Conservation (phyloP, 805 yeast genomes). For the Candida cerambycidarum region DNA sequence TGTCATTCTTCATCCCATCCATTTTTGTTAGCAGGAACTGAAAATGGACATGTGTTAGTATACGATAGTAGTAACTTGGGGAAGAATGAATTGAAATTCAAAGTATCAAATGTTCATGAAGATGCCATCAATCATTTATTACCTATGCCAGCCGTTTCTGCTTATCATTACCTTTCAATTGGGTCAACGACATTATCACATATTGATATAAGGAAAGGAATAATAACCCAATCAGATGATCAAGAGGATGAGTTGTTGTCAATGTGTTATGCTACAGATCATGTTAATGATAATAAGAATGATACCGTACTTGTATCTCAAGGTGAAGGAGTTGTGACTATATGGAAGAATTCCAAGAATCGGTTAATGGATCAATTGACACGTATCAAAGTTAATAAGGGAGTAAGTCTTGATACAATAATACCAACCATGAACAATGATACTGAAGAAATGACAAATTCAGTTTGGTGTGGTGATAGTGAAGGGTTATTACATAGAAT, state of each 20-base stretch:
- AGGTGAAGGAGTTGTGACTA: slow-evolving; percentile 86
- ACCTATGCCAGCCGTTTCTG: slow-evolving; percentile 66
- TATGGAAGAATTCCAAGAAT: slow-evolving; percentile 78
- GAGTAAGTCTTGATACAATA: slow-evolving; percentile 72
- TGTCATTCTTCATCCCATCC: slow-evolving; percentile 47
- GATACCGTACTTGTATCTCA: slow-evolving; percentile 76
- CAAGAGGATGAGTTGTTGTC: slow-evolving; percentile 92
- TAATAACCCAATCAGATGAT: slow-evolving; percentile 69
- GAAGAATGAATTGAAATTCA: slow-evolving; percentile 40
- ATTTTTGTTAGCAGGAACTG: slow-evolving; percentile 61
- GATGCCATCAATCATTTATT: slow-evolving; percentile 77
- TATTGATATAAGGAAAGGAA: slow-evolving; percentile 75
- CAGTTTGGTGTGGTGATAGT: slow-evolving; percentile 77
- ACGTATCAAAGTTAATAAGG: slow-evolving; percentile 66
- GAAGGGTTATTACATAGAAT: slow-evolving; percentile 72
- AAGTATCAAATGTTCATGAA: slow-evolving; percentile 60
- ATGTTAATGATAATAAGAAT: slow-evolving; percentile 47
- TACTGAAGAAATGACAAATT: slow-evolving; percentile 43
- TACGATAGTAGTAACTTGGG: slow-evolving; percentile 57
- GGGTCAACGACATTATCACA: slow-evolving; percentile 83
- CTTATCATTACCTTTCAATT: slow-evolving; percentile 73
- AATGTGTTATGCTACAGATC: slow-evolving; percentile 62
- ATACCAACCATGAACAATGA: slow-evolving; percentile 56
- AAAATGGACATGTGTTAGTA: slow-evolving; percentile 65
- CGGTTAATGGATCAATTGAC: slow-evolving; percentile 74